Percentiles rank a stretch among this genome's conserved stretches.
Conservation (phyloP, 176 grass and related monocot genomes). For the Musa troglodytarum region DNA sequence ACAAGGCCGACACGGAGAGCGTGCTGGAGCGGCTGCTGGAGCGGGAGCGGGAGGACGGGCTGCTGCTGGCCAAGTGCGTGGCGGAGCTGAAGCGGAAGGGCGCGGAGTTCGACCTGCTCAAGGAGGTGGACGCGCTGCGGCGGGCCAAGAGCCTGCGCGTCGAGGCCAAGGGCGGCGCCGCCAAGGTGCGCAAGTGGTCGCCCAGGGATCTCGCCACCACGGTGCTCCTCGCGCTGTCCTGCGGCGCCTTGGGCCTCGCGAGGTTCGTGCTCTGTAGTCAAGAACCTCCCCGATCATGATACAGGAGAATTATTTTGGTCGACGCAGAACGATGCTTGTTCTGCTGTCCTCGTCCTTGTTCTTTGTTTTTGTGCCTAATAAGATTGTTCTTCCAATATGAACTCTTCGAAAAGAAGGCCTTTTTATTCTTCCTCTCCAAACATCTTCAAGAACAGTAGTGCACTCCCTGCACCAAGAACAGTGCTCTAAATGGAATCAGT, state of each 20-base stretch:
- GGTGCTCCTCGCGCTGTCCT: slow-evolving; percentile 43
- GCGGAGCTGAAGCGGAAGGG: slow-evolving; percentile 76
- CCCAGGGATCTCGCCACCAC: slow-evolving; percentile 54
- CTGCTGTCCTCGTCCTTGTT: too few relatives aligned
- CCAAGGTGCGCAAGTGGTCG: slow-evolving; percentile 39
- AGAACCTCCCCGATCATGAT: too few relatives aligned
- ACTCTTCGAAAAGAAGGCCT: too few relatives aligned
- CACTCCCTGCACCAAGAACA: too few relatives aligned
- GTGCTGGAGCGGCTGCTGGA: slow-evolving; percentile 53
- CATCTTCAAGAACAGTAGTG: too few relatives aligned
- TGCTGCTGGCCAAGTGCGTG: slow-evolving; percentile 65
- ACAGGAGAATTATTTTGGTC: too few relatives aligned
- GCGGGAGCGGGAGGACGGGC: slow-evolving; percentile 69
- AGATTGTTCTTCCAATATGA: too few relatives aligned
- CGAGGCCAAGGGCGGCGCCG: slow-evolving; percentile 51
- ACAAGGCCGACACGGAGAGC: slow-evolving; percentile 77
- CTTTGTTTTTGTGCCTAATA: too few relatives aligned
- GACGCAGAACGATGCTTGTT: too few relatives aligned
- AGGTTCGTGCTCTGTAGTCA: slow-evolving; percentile 83
- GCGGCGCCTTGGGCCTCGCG: slow-evolving; percentile 55
- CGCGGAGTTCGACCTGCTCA: slow-evolving; percentile 70
- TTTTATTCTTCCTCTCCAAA: too few relatives aligned
- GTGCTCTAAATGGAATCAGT: too few relatives aligned
- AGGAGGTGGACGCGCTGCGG: slow-evolving; percentile 90
- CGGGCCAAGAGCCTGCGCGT: slow-evolving; percentile 79